A percentile compares a stretch with the other conserved stretches of the same genome.
phyloP scores from a whole-genome alignment of 2,329 filamentous ascomycete genomes.

The Ceratocystis harringtonii region DNA sequence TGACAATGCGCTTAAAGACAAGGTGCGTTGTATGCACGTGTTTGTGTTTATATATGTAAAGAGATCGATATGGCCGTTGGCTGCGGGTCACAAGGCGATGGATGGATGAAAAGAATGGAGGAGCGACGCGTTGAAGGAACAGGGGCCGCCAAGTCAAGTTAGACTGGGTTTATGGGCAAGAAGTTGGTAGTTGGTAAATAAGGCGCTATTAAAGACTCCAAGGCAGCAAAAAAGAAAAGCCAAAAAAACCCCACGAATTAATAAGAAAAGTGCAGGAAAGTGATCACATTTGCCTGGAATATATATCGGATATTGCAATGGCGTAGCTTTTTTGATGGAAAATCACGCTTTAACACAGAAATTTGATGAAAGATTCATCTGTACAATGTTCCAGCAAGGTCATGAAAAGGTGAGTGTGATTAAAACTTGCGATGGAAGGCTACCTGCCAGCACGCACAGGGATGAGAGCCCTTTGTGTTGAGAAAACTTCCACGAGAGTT shows the following conservation, averaged over 20 bases:
- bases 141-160: not conserved
- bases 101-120: conserved; percentile 19
- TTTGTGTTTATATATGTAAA: not conserved
- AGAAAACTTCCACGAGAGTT: too few species aligned
- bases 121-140: conserved; percentile 30
- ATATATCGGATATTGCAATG: not conserved
- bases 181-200: not conserved
- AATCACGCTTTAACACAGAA: not conserved
- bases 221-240: not conserved
- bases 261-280: not conserved
- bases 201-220: not conserved
- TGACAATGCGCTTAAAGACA: not conserved
- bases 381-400: not conserved
- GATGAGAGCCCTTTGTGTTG: not conserved
- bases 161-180: not conserved
- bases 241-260: not conserved
- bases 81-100: not conserved
- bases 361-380: not conserved
- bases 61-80: not conserved
- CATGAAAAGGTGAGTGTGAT: not conserved
- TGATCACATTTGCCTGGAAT: not conserved
- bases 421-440: not conserved
- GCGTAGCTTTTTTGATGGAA: not conserved
- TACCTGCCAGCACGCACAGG: too few species aligned
- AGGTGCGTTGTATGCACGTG: not conserved